These are phyloP conservation scores for Ceratobasidium sp. DNA, from an alignment of 1,284 basidiomycete species.

Conservation along the genomic window DNA sequence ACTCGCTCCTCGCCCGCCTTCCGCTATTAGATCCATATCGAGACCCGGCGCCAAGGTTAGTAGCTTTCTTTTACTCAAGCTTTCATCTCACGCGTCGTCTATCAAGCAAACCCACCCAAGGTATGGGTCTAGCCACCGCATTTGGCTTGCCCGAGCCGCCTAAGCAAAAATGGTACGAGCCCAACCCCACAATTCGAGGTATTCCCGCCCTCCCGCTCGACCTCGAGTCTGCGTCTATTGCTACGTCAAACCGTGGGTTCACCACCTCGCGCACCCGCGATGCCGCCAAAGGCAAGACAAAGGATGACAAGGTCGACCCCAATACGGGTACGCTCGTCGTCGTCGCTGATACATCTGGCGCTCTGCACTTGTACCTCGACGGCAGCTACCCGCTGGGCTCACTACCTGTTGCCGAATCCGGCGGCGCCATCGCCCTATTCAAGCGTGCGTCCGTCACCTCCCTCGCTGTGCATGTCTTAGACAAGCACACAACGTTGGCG, in stretches of 20 bases:
- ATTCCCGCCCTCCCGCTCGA: slow-evolving; percentile 75
- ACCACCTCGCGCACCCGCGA: slow-evolving; percentile 47
- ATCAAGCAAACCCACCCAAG: slow-evolving; percentile 20
- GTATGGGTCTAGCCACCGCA: slow-evolving; percentile 31
- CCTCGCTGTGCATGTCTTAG: slow-evolving; percentile 33
- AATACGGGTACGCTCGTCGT: slow-evolving; percentile 71
- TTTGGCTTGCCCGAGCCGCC: slow-evolving; percentile 39
- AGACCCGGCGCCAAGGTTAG: slow-evolving; percentile 26
- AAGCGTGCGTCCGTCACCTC: slow-evolving; percentile 32
- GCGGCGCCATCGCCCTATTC: slow-evolving; percentile 42
- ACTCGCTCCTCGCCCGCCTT: slow-evolving; percentile 71
- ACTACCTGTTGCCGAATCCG: slow-evolving; percentile 57
- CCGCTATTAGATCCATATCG: slow-evolving; percentile 70
- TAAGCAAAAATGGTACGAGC: slow-evolving; percentile 54
- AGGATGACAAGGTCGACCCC: slow-evolving; percentile 61
- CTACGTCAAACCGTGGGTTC: slow-evolving; percentile 44
- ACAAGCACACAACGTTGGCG: slow-evolving; percentile 54
- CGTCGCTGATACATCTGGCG: slow-evolving; percentile 66
- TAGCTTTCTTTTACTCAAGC: not conserved
- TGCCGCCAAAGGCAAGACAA: slow-evolving; percentile 53
- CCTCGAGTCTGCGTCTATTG: slow-evolving; percentile 68
- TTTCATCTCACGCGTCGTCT: slow-evolving; percentile 6
- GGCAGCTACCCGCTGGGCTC: slow-evolving; percentile 82
- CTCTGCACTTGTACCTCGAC: slow-evolving; percentile 74
- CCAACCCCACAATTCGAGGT: slow-evolving; percentile 66